Conservation (phyloP, 495 filamentous ascomycete species). For the Aspergillus bridgeri region DNA sequence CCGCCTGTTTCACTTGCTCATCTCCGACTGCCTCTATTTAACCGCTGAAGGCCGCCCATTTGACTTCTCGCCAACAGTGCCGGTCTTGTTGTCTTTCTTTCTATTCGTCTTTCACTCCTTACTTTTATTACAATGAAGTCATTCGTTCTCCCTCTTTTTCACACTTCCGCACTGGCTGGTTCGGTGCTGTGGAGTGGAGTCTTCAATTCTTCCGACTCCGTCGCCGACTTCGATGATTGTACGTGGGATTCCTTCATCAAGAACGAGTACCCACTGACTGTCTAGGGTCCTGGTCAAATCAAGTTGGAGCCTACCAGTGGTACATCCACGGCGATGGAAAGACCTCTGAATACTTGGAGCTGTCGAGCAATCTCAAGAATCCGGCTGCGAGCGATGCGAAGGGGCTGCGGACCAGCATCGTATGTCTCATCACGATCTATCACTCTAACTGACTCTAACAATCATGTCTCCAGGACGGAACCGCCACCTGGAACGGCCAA, state of each 20-base stretch:
- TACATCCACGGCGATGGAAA: conserved; percentile 62
- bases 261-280: too few species aligned
- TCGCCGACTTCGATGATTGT: conserved; percentile 25
- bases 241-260: background rate
- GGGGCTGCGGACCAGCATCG: conserved; percentile 67
- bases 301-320: conserved; percentile 68
- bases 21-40: too few species aligned
- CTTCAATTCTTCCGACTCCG: conserved; percentile 20
- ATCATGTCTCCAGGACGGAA: conserved; percentile 39
- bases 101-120: too few species aligned
- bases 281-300: conserved; percentile 62
- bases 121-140: conserved; percentile 15
- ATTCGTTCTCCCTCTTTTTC: conserved; percentile 7
- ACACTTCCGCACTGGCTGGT: conserved; percentile 17
- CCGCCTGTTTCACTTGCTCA: too few species aligned
- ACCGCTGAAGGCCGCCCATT: conserved; percentile 1
- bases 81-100: background rate
- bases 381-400: conserved; percentile 62
- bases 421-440: conserved; percentile 19
- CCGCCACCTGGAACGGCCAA: conserved; percentile 59
- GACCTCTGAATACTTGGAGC: conserved; percentile 56
- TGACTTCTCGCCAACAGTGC: background rate
- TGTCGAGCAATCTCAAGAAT: conserved; percentile 58
- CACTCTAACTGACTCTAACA: background rate
- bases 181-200: conserved; percentile 26